Evolutionary conservation across 2,329 filamentous ascomycete genomes (phyloP), one percentile per base, ranked within the genome.

Genomic region (Cladophialophora yegresii): DNA sequence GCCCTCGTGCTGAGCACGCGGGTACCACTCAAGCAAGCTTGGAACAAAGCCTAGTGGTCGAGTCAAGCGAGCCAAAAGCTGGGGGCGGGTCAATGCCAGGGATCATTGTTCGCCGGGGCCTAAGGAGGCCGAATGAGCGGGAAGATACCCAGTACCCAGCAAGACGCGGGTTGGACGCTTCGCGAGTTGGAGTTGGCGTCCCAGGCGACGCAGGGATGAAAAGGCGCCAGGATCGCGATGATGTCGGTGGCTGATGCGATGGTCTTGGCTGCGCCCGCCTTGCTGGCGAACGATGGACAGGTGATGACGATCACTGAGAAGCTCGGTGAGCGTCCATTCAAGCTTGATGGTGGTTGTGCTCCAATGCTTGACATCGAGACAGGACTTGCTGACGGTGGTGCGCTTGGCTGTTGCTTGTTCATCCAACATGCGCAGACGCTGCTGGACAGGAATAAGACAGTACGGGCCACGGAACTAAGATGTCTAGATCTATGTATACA

Each of bases 81-180:
- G 55, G 55, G 55, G 55, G 36, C 40, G 55, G 40, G 55, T 58
- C 40, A 20, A 58, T n/a, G 10, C 36, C 36, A 43, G 36, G 36
- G 16, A 43, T 43, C 16, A 7, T 16, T 43, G 16, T 20, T 43
- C 5, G n/a, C 13, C n/a, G 36, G 36, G n/a, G 36, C 13, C 13
- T n/a, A 8, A 10, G 32, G 32, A 32, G 6, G 13, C 16, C 16
- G 16, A n/a, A n/a, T 8, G 36, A 43, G 13, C 16, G 16, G 36
- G 36, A 43, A 43, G 36, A 43, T 43, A 8, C 8, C 26, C 26
- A 28, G 36, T 40, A 16, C 13, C 36, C 36, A 40, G 36, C 1
- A 13, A 36, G 20, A 43, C 45, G 30, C 22, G 36, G 36, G 36
- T 45, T 45, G 22, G 33, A 30, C 16, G 20, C 33, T 22, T 9